A percentile compares a stretch with the other conserved stretches of the same genome.
Conservation (phyloP, 148 eudicot species). For the Amaranthus palmeri region DNA sequence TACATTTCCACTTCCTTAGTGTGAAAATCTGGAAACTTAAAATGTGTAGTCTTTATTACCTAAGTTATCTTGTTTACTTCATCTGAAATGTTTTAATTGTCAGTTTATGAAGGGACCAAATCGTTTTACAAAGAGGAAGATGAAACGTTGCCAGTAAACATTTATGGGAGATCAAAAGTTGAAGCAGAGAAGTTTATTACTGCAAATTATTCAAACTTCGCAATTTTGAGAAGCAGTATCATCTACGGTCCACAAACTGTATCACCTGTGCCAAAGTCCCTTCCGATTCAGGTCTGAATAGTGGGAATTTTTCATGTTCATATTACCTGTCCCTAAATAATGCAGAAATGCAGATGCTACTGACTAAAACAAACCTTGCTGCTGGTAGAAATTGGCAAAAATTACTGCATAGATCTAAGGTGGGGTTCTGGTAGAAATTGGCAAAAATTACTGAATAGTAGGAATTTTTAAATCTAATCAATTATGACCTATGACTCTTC, state of each 20-base stretch:
- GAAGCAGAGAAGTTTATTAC: slow-evolving; percentile 72
- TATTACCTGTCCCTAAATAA: background rate
- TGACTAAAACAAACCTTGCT: background rate
- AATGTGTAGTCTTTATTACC: background rate
- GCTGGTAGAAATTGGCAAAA: background rate
- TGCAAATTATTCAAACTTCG: slow-evolving; percentile 59
- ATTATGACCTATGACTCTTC: background rate
- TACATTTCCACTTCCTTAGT: background rate
- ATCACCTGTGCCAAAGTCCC: slow-evolving; percentile 82
- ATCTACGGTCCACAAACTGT: slow-evolving; percentile 80
- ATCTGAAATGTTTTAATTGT: slow-evolving; percentile 18
- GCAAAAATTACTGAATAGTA: too few species aligned
- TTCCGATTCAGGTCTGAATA: slow-evolving; percentile 77
- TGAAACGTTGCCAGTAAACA: slow-evolving; percentile 67
- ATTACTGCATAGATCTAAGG: background rate
- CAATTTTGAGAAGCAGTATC: slow-evolving; percentile 91
- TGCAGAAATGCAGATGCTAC: background rate
- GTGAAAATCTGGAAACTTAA: background rate
- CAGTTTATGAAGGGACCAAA: slow-evolving; percentile 91
- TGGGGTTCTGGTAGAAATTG: too few species aligned
- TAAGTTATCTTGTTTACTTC: slow-evolving; percentile 8
- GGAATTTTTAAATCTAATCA: too few species aligned
- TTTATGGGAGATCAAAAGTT: slow-evolving; percentile 79
- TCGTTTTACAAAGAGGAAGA: slow-evolving; percentile 93
- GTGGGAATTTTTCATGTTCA: background rate